Base-by-base conservation (phyloP, 2,329 filamentous ascomycete species). In the Sporothrix schenckii region DNA sequence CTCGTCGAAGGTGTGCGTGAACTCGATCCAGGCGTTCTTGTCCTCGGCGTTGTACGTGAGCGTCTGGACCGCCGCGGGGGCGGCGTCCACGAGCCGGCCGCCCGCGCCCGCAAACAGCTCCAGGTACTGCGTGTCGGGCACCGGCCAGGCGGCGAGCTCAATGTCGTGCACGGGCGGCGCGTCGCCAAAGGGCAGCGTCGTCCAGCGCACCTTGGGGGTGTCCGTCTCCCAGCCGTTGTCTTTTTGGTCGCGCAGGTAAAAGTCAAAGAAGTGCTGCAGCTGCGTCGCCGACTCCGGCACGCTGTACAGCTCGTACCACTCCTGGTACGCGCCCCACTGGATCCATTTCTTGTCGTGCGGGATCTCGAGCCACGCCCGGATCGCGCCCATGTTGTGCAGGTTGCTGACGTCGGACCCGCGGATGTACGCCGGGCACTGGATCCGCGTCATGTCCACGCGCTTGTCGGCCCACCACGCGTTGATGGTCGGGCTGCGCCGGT, bases 121-220 rank as follows among this genome's bases (percentile, higher is more conserved):
- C 53, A 56, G 53, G 53, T 56, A 56, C 53, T 34, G 53, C 24
- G 53, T 56, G 53, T 34, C 19, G 53, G 53, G 53, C 4, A 56
- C 53, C 13, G 53, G 53, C 53, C 53, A 56, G 24, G 53, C 53
- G 27, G 5, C 24, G 4, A 56, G 53, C 53, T 34, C 53, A 56
- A 56, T 56, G 53, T 56, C 53, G 53, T 56, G 53, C 13, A 56
- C 53, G 10, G 53, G 53, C 53, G 24, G 24, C 53, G 53, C 19
- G 24, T 56, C 53, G 3, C 53, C 53, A 19, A 56, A 56, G 0
- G 53, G 24, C 27, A 56, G 53, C 53, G 53, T 56, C 24, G 53
- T 30, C 53, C 53, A 56, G 11, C 53, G 53, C 53, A 56, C 53
- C 53, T 56, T 56, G 53, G 53, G 53, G 24, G 53, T 56, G 24